Conservation (phyloP, 176 grass and related monocot genomes). For the Guadua angustifolia region DNA sequence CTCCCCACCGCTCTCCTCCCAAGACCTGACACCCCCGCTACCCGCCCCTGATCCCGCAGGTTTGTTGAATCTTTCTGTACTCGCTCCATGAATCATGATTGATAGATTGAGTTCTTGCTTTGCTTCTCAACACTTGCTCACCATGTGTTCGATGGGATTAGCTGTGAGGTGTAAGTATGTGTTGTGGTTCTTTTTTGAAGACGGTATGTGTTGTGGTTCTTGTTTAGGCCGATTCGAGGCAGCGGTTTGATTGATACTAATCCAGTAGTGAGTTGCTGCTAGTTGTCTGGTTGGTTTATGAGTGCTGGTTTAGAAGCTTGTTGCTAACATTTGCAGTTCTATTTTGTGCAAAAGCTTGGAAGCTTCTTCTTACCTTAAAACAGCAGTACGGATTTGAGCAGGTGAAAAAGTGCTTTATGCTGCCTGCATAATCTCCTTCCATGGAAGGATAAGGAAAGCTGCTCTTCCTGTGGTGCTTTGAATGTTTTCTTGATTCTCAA, state of each 20-base stretch:
- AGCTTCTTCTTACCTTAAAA: not conserved
- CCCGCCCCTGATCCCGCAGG: not conserved
- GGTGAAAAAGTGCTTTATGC: not conserved
- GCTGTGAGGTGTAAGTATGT: not conserved
- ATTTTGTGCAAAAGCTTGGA: not conserved
- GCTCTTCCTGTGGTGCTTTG: not conserved
- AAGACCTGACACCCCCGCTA: no score
- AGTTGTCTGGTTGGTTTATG: not conserved
- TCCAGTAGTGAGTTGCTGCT: not conserved
- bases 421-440: not conserved
- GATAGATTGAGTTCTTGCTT: not conserved
- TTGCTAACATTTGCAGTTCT: not conserved
- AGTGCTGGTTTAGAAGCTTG: not conserved
- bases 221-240: not conserved
- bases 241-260: not conserved
- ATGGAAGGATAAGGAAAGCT: not conserved
- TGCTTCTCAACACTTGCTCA: not conserved
- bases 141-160: constrained; percentile 46
- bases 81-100: not conserved
- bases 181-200: not conserved
- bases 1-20: not conserved
- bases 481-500: not conserved
- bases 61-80: not conserved
- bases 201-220: not conserved
- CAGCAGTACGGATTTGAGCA: not conserved